A percentile compares a stretch with the other conserved stretches of the same genome.
Evolutionary conservation across 2,329 filamentous ascomycete genomes (phyloP).

Genomic region (Aspergillus ibericus): DNA sequence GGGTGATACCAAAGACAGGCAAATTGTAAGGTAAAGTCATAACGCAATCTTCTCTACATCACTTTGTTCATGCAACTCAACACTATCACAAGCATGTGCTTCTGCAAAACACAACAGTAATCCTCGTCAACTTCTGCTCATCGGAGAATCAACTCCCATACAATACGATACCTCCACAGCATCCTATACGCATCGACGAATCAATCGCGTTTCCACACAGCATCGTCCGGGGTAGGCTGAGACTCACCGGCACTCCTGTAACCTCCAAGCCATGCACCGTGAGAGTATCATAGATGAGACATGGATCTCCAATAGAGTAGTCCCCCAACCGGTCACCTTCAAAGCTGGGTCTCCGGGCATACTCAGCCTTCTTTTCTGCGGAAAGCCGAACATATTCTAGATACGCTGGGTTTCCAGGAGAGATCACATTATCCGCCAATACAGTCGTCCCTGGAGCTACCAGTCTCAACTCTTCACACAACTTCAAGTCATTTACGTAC

Average conservation of each 20-base stretch:
- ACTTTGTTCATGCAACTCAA: too few species aligned
- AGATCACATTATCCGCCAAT: constrained; percentile 45
- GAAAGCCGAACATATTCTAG: constrained; percentile 65
- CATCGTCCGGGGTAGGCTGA: not conserved
- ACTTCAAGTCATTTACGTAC: constrained; percentile 71
- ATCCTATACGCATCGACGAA: not conserved
- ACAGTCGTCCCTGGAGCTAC: constrained; percentile 49
- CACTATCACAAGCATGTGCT: too few species aligned
- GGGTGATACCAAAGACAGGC: too few species aligned
- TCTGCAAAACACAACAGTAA: too few species aligned
- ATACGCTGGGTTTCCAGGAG: constrained; percentile 46
- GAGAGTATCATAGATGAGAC: not conserved
- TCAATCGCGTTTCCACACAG: not conserved
- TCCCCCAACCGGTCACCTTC: not conserved
- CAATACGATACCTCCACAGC: not conserved
- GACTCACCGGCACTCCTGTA: not conserved
- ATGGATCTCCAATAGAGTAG: not conserved
- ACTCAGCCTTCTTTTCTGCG: constrained; percentile 57
- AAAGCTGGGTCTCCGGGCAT: not conserved
- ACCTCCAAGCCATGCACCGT: not conserved
- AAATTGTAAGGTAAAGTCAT: too few species aligned
- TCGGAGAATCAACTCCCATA: not conserved
- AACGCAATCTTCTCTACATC: too few species aligned
- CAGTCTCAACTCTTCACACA: constrained; percentile 69
- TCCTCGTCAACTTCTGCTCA: too few species aligned